Conservation (phyloP, 2,329 filamentous ascomycete genomes). For the Exophiala lecanii-corni region DNA sequence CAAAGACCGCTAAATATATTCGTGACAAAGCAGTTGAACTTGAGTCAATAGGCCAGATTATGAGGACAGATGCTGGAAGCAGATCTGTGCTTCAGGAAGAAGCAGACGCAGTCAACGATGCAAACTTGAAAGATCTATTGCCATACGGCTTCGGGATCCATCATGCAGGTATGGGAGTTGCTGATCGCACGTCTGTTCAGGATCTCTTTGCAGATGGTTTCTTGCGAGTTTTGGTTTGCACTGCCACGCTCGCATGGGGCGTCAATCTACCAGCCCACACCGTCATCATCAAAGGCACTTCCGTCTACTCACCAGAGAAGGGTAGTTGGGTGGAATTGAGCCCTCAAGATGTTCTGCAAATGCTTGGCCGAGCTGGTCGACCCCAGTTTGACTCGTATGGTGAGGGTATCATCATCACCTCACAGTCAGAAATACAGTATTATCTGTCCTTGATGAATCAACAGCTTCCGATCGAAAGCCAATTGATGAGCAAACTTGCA, state of each 20-base stretch:
- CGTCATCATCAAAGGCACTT: constrained; percentile 97
- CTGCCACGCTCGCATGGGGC: constrained; percentile 97
- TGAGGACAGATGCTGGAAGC: constrained; percentile 87
- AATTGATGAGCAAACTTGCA: constrained; percentile 85
- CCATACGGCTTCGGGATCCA: constrained; percentile 98
- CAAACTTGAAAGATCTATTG: constrained; percentile 86
- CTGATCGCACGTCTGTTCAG: constrained; percentile 92
- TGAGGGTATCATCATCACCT: constrained; percentile 98
- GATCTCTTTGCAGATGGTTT: constrained; percentile 88
- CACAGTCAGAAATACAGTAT: constrained; percentile 91
- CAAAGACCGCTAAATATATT: constrained; percentile 94
- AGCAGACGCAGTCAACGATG: constrained; percentile 73
- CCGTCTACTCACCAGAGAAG: constrained; percentile 97
- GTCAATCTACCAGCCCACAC: constrained; percentile 97
- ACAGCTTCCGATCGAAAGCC: constrained; percentile 94
- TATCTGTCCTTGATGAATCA: constrained; percentile 96
- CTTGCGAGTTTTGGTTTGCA: constrained; percentile 93
- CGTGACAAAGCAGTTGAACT: constrained; percentile 94
- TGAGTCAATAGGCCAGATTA: constrained; percentile 93
- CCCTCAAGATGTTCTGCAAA: constrained; percentile 95
- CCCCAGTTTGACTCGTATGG: constrained; percentile 97
- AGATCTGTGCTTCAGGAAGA: constrained; percentile 84
- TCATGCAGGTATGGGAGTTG: constrained; percentile 92
- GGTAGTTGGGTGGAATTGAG: constrained; percentile 97
- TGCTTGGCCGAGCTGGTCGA: constrained; percentile 94